Evolutionary conservation across 1,284 basidiomycete genomes (phyloP), one percentile per base, ranked within the genome.

Genomic region (Austroboletus sp.): DNA sequence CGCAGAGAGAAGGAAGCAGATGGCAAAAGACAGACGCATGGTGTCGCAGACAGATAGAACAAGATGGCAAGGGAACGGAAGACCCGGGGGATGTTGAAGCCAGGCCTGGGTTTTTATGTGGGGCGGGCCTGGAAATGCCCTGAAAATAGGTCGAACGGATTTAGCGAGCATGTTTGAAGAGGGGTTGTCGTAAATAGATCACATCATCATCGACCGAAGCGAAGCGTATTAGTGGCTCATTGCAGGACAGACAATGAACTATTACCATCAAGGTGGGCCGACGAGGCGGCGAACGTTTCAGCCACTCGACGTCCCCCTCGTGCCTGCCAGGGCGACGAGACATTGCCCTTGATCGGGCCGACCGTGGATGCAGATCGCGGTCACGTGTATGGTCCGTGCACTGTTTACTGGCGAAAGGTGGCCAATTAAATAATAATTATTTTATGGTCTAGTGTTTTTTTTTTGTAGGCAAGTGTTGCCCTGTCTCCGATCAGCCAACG

Each of bases 361-460:
- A 6, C 21, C 3, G 21, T 21, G 4, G 21, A 4, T 5, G 0
- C 13, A 13, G 13, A 13, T 2, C 6, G 7, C 8, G 33, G 32
- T 60, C 57, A 60, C 56, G 58, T 60, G 57, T 0, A 0, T 58
- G 57, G 57, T 55, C 60, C 50, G 58, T 60, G 58, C 58, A 42
- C 37, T 32, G n/a, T 55, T 49, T 53, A 60, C 32, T 36, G 39
- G 15, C 33, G 23, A 25, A n/a, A 16, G 13, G 3, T 5, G 12
- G n/a, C 15, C 27, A 29, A 29, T 29, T 11, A 11, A 29, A 35
- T 30, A 25, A 32, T 23, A 15, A 25, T 38, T 27, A 44, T 39
- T 43, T 44, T 17, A 23, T 27, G 30, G 42, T 10, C 11, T 45
- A 19, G 17, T 51, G 25, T 4, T 37, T 52, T 46, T 52, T 35